Percentiles rank a stretch among this genome's conserved stretches.
phyloP scores from a whole-genome alignment of 371 early-diverging fungal genomes.

The Mortierella sp. region DNA sequence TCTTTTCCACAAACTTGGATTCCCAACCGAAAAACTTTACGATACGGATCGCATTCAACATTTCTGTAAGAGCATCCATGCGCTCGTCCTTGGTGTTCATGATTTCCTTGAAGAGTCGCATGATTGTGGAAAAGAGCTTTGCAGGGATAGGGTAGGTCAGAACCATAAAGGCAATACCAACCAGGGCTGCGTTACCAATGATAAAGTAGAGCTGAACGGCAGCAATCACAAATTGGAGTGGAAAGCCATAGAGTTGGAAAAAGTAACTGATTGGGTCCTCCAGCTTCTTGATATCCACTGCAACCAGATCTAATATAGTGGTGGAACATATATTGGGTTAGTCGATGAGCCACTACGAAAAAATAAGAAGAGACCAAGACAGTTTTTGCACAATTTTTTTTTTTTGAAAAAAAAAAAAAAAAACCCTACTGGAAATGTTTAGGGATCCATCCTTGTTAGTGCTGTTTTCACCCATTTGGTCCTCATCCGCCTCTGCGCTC shows the following conservation, averaged over 20 bases:
- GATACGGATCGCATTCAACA: slow-evolving; percentile 78
- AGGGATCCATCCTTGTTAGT: slow-evolving; percentile 55
- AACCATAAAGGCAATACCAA: slow-evolving; percentile 68
- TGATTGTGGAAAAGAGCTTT: slow-evolving; percentile 59
- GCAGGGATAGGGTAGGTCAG: slow-evolving; percentile 70
- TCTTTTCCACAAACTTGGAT: slow-evolving; percentile 66
- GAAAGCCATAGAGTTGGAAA: slow-evolving; percentile 67
- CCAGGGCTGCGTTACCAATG: slow-evolving; percentile 71
- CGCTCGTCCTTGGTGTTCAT: slow-evolving; percentile 73
- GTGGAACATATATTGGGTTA: slow-evolving; percentile 23
- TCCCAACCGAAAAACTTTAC: slow-evolving; percentile 90
- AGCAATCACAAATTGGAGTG: slow-evolving; percentile 67
- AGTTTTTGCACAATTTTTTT: not conserved
- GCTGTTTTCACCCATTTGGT: slow-evolving; percentile 14
- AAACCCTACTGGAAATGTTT: slow-evolving; percentile 43
- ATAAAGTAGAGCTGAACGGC: slow-evolving; percentile 69
- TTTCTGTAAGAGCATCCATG: slow-evolving; percentile 74
- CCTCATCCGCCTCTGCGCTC: slow-evolving; percentile 7
- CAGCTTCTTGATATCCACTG: slow-evolving; percentile 68
- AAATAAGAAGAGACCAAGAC: not conserved
- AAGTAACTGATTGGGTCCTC: slow-evolving; percentile 62
- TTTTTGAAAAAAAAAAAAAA: not conserved
- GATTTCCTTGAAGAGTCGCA: slow-evolving; percentile 60
- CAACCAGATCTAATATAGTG: slow-evolving; percentile 53
- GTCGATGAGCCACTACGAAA: not conserved